phyloP scores from a whole-genome alignment of 148 eudicot species.

The Camellia granthamiana region DNA sequence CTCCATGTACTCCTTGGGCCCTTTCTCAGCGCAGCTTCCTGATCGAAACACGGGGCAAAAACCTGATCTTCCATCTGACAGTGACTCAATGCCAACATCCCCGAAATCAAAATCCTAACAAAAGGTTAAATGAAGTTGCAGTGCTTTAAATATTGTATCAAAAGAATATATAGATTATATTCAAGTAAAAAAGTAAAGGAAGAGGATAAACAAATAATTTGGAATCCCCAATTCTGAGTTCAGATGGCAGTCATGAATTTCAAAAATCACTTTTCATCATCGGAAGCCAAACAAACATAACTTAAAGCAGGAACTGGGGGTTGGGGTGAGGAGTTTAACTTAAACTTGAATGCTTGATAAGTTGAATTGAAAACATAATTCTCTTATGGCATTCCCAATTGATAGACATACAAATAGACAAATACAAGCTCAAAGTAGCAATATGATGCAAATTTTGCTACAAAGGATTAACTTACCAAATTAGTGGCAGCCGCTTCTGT shows the following conservation, averaged over 20 bases:
- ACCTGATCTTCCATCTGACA: slow-evolving; percentile 42
- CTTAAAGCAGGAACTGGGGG: neutral
- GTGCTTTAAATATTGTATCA: neutral
- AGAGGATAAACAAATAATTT: neutral
- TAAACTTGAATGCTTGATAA: neutral
- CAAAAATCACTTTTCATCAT: neutral
- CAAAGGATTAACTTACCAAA: slow-evolving; percentile 32
- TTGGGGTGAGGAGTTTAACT: neutral
- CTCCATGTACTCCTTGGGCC: slow-evolving; percentile 86
- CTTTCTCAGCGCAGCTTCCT: slow-evolving; percentile 91
- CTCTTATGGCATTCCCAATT: neutral
- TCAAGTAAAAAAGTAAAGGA: neutral
- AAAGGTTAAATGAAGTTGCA: slow-evolving; percentile 6
- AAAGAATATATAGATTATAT: neutral
- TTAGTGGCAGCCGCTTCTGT: slow-evolving; percentile 32
- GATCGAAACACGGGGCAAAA: slow-evolving; percentile 65
- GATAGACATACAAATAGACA: neutral
- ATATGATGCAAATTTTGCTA: neutral
- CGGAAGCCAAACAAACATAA: neutral
- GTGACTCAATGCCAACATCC: slow-evolving; percentile 30
- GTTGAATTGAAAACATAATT: neutral
- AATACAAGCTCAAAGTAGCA: neutral
- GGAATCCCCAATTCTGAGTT: neutral
- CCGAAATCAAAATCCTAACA: slow-evolving; percentile 49
- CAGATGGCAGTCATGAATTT: neutral